Evolutionary conservation across 2,329 filamentous ascomycete genomes (phyloP).

Genomic region (Fonsecaea nubica): DNA sequence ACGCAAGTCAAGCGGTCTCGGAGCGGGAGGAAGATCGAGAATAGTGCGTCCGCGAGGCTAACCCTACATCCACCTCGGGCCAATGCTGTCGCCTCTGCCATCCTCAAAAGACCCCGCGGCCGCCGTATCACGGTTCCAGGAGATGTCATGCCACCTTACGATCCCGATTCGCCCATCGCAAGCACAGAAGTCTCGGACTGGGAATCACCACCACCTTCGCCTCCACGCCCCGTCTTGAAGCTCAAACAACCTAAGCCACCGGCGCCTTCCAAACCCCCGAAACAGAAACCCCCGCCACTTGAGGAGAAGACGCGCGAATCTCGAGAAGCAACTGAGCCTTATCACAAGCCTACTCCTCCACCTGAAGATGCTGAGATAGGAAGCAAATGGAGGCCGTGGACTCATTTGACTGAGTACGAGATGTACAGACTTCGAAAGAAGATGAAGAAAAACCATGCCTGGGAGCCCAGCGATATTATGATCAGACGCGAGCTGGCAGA

Average conservation of each 20-base stretch:
- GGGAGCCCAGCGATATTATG: constrained; percentile 72
- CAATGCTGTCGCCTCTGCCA: constrained; percentile 34
- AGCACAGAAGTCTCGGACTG: constrained; percentile 56
- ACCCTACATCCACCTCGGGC: constrained; percentile 45
- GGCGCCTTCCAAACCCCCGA: constrained; percentile 37
- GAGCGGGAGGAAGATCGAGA: constrained; percentile 49
- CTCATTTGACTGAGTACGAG: constrained; percentile 70
- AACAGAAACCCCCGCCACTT: constrained; percentile 21
- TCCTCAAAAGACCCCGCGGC: constrained; percentile 47
- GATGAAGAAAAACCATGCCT: constrained; percentile 75
- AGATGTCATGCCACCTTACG: constrained; percentile 47
- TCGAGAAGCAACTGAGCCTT: constrained; percentile 34
- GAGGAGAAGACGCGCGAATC: constrained; percentile 32
- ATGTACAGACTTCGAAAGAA: constrained; percentile 70
- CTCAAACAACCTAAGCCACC: constrained; percentile 53
- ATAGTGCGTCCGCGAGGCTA: constrained; percentile 46
- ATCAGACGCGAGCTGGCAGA: constrained; percentile 68
- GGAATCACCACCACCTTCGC: constrained; percentile 45
- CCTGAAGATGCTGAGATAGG: constrained; percentile 65
- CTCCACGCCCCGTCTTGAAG: constrained; percentile 40
- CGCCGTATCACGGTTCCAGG: constrained; percentile 47
- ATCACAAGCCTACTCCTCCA: constrained; percentile 52
- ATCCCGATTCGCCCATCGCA: constrained; percentile 54
- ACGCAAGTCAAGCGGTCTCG: constrained; percentile 52
- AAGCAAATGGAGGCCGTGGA: constrained; percentile 68